Base-by-base conservation (phyloP, 2,329 filamentous ascomycete species). In the Phaeosphaeriaceae sp. region DNA sequence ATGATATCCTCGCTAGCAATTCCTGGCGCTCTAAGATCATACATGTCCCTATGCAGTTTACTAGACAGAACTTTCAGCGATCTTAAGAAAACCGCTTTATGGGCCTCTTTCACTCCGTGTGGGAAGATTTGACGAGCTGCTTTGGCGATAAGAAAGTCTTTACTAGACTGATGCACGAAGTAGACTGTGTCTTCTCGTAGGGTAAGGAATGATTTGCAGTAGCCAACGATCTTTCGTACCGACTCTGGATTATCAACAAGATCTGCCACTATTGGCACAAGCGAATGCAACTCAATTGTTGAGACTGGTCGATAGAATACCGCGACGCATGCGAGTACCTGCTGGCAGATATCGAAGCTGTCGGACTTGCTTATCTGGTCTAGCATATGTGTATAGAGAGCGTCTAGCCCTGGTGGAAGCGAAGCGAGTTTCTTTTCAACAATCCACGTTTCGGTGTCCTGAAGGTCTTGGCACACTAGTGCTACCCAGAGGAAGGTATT, bases 161-260 rank as follows among this genome's bases (percentile, higher is more conserved):
- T 77, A 0, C 74, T 77, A 2, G 76, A 79, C 46, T 76, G 71
- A 28, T 56, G 38, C 12, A 48, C 30, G 20, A 48, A 33, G 29
- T 37, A 49, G 9, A 49, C 32, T 12, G 8, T 28, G 15, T 23
- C 72, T 42, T 30, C 60, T 61, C 28, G 75, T 5, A 43, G 12
- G 1, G 63, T 74, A 0, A 79, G 55, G 43, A 79, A 76, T 6
- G 73, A 79, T 20, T 73, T 72, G 50, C 73, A 79, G 2, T 26
- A 36, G 11, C 3, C 26, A 15, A 52, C 47, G 15, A 51, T 42
- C 40, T 44, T 42, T 38, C 17, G 30, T 12, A 46, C 37, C 20
- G 37, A 4, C 20, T 40, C 17, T 20, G n/a, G 6, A 6, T 18
- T 16, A 13, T 16, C 38, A 21, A 15, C 16, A 11, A 6, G 4